Evolutionary conservation across 345 rosid species (phyloP).

Genomic region (Citrus hindsii): DNA sequence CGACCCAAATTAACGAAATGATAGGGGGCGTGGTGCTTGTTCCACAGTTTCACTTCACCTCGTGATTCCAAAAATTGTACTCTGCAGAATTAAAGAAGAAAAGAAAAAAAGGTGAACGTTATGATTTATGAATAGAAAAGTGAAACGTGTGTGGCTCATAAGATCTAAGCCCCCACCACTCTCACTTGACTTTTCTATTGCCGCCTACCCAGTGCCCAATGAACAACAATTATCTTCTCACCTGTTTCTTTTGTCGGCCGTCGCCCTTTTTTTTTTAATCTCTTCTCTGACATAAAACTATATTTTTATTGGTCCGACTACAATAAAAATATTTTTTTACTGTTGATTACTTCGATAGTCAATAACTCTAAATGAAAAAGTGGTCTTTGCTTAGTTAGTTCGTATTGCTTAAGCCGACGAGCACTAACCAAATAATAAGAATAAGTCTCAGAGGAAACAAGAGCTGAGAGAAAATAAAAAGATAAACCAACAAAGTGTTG

Average conservation of each 20-base stretch:
- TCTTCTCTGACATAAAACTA: too few relatives aligned
- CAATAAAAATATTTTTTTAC: too few relatives aligned
- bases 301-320: too few relatives aligned
- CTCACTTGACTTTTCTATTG: neutral
- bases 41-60: neutral
- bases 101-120: neutral
- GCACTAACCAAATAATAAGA: too few relatives aligned
- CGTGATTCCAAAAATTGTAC: conserved; percentile 11
- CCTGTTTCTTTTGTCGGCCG: conserved; percentile 15
- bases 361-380: too few relatives aligned
- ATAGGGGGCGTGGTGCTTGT: neutral
- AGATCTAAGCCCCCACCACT: neutral
- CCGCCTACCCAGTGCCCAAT: neutral
- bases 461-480: too few relatives aligned
- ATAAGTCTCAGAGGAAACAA: too few relatives aligned
- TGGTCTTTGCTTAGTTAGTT: too few relatives aligned
- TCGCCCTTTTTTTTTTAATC: neutral
- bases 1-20: neutral
- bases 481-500: fast-evolving
- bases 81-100: neutral
- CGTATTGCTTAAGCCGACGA: too few relatives aligned
- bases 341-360: too few relatives aligned
- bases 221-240: neutral
- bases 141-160: neutral
- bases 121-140: neutral